Percentiles rank a stretch among this genome's conserved stretches.
Conservation (phyloP, 192 early-diverging fungal species). For the Gonapodya prolifera region DNA sequence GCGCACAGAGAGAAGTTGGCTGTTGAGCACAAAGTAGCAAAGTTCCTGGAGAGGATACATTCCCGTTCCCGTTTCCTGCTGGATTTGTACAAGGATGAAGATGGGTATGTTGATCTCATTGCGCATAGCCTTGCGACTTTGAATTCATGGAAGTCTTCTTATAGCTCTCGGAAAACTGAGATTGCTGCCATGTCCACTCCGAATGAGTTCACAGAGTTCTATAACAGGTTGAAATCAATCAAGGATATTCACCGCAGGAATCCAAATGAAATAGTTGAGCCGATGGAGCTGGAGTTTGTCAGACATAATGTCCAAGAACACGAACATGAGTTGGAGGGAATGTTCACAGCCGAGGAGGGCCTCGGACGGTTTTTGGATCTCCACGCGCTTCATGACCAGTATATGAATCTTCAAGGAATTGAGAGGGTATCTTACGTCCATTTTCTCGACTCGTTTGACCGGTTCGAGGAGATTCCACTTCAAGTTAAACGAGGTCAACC, state of each 20-base stretch:
- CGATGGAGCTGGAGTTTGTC: slow-evolving; percentile 68
- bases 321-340: slow-evolving; percentile 52
- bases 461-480: slow-evolving; percentile 23
- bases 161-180: slow-evolving; percentile 47
- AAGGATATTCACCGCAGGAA: slow-evolving; percentile 68
- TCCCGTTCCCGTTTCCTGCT: slow-evolving; percentile 43
- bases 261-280: slow-evolving; percentile 61
- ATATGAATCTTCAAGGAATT: slow-evolving; percentile 63
- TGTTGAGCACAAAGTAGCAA: slow-evolving; percentile 66
- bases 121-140: not conserved
- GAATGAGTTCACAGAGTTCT: slow-evolving; percentile 71
- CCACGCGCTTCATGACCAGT: slow-evolving; percentile 62
- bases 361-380: slow-evolving; percentile 78
- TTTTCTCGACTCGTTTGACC: slow-evolving; percentile 54
- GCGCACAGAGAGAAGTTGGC: slow-evolving; percentile 69
- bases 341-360: slow-evolving; percentile 89
- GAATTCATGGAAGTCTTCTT: not conserved
- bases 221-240: slow-evolving; percentile 64
- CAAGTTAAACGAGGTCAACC: not conserved
- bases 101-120: slow-evolving; percentile 33
- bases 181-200: slow-evolving; percentile 53
- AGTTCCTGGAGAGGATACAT: slow-evolving; percentile 57
- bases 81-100: slow-evolving; percentile 55
- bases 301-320: slow-evolving; percentile 33
- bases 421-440: slow-evolving; percentile 47